These are phyloP conservation scores for Camelina sativa DNA, from an alignment of 345 rosid species.

Conservation along the genomic window DNA sequence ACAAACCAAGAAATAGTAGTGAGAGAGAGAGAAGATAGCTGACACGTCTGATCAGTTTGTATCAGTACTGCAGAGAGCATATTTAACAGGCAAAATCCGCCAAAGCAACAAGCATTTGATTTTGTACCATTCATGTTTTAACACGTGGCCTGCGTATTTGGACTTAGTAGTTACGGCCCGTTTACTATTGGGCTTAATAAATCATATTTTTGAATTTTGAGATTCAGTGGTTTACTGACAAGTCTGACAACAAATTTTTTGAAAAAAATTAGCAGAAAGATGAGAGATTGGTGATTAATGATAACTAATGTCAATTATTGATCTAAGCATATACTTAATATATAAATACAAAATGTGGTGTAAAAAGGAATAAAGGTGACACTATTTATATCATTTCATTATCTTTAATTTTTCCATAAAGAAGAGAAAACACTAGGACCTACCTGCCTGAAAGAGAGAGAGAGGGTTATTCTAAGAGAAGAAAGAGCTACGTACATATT, in stretches of 20 bases:
- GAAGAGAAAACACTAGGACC: not conserved
- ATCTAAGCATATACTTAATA: not conserved
- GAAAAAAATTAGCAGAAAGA: not conserved
- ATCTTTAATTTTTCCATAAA: not conserved
- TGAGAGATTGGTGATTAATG: not conserved
- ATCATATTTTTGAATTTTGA: too few relatives aligned
- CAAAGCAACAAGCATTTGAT: constrained; percentile 30
- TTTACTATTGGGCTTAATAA: constrained; percentile 19
- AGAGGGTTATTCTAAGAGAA: too few relatives aligned
- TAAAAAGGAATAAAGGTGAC: constrained; percentile 5
- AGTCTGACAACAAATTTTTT: too few relatives aligned
- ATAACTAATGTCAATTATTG: constrained; percentile 1
- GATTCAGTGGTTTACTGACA: not conserved
- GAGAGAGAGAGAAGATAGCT: constrained; percentile 37
- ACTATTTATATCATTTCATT: not conserved
- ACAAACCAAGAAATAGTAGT: constrained; percentile 42
- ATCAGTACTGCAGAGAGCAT: constrained; percentile 35
- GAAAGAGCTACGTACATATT: not conserved
- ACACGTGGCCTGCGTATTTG: constrained; percentile 27
- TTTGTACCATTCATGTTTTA: constrained; percentile 1
- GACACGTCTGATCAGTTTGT: constrained; percentile 39
- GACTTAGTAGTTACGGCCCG: constrained; percentile 19
- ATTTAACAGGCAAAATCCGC: constrained; percentile 42
- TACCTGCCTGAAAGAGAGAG: too few relatives aligned
- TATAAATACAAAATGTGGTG: not conserved